Evolutionary conservation across 1,284 basidiomycete genomes (phyloP).

Genomic region (Rhodotorula sp.): DNA sequence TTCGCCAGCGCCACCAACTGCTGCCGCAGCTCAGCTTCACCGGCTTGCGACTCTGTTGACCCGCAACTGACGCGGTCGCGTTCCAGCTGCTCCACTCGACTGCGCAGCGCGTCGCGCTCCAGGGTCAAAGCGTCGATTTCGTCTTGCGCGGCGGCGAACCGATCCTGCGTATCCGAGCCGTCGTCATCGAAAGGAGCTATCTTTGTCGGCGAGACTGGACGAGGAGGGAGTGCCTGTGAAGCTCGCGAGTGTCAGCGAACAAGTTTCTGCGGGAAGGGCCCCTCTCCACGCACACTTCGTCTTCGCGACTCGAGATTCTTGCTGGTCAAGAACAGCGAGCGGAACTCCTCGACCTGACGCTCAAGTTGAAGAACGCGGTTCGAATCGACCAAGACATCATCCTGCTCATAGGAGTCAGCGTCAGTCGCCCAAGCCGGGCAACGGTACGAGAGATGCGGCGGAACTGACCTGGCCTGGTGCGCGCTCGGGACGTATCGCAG

Average conservation of each 20-base stretch:
- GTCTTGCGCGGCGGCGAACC: constrained; percentile 39
- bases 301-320: constrained; percentile 35
- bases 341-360: constrained; percentile 34
- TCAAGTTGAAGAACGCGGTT: constrained; percentile 29
- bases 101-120: constrained; percentile 21
- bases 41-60: background rate
- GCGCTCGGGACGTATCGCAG: background rate
- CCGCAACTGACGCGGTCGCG: constrained; percentile 9
- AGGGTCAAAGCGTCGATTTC: constrained; percentile 32
- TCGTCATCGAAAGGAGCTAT: constrained; percentile 9
- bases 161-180: constrained; percentile 24
- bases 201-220: constrained; percentile 38
- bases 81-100: constrained; percentile 29
- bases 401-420: background rate
- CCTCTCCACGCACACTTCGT: constrained; percentile 22
- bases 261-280: rapidly evolving
- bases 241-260: too few relatives aligned
- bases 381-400: constrained; percentile 11
- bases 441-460: background rate
- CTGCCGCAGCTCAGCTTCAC: constrained; percentile 26
- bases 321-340: constrained; percentile 35
- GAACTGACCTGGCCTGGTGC: constrained; percentile 7
- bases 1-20: constrained; percentile 29
- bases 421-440: background rate
- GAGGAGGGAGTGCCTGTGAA: constrained; percentile 31